Evolutionary conservation across 352 stramenopile species (phyloP).

Genomic region (Phytopythium vexans): DNA sequence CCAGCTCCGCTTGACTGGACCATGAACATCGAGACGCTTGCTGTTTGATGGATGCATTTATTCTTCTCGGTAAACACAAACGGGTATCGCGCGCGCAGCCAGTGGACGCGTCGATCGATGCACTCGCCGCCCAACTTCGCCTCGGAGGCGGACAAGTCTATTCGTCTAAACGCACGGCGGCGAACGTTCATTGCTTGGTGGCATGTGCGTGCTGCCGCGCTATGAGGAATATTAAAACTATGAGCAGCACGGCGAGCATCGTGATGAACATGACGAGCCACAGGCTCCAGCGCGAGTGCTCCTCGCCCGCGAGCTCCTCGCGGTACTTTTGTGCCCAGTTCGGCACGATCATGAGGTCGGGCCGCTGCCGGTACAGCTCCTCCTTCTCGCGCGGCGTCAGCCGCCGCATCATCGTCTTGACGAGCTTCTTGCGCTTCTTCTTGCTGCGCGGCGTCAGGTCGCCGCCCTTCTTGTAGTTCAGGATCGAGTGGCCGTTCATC

Average conservation of each 20-base stretch:
- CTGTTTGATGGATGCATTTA: too few species aligned
- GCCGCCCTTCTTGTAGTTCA: constrained; percentile 54
- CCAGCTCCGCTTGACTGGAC: too few species aligned
- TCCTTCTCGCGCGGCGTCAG: constrained; percentile 82
- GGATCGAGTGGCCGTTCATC: constrained; percentile 41
- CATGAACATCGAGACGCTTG: too few species aligned
- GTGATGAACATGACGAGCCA: constrained; percentile 78
- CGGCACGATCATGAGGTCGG: constrained; percentile 84
- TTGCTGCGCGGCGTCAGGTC: constrained; percentile 60
- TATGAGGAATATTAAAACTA: constrained; percentile 80
- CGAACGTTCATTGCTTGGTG: constrained; percentile 3
- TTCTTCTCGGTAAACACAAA: too few species aligned
- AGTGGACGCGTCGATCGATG: too few species aligned
- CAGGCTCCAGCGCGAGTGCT: constrained; percentile 68
- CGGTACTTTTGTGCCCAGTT: constrained; percentile 89
- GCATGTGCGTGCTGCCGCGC: constrained; percentile 41
- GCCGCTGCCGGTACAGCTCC: constrained; percentile 75
- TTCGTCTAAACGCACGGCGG: too few species aligned
- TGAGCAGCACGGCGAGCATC: constrained; percentile 59
- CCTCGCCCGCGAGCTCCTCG: constrained; percentile 71
- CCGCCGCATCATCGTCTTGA: constrained; percentile 73
- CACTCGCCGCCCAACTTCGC: too few species aligned
- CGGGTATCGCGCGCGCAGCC: too few species aligned
- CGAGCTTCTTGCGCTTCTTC: constrained; percentile 82
- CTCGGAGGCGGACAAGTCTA: too few species aligned